phyloP scores from a whole-genome alignment of 2,329 filamentous ascomycete species.

The Myriosclerotinia duriaeana region DNA sequence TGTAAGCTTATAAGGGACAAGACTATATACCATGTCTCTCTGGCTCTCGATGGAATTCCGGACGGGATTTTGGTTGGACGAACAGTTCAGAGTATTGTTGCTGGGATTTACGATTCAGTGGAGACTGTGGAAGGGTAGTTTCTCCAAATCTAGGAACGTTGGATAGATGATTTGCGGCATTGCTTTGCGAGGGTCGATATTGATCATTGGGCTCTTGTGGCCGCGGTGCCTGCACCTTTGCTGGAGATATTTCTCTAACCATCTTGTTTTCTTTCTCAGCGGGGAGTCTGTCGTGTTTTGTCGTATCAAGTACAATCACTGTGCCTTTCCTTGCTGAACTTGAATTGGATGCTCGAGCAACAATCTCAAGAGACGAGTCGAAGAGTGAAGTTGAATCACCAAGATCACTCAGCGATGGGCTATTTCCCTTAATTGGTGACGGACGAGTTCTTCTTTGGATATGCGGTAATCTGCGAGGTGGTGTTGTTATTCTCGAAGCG shows the following conservation, averaged over 20 bases:
- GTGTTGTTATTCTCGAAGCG: not conserved
- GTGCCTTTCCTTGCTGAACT: constrained; percentile 25
- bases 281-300: constrained; percentile 12
- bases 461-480: not conserved
- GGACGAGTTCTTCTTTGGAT: not conserved
- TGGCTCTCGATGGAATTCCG: constrained; percentile 38
- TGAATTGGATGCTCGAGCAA: constrained; percentile 26
- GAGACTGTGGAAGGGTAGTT: constrained; percentile 39
- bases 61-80: constrained; percentile 38
- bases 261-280: constrained; percentile 30
- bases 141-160: constrained; percentile 39
- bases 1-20: not conserved
- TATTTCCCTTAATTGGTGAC: constrained; percentile 16
- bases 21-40: constrained; percentile 31
- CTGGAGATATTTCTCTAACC: constrained; percentile 41
- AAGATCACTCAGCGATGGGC: constrained; percentile 33
- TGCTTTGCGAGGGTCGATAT: constrained; percentile 18
- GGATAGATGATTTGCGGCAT: constrained; percentile 25
- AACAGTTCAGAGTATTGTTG: constrained; percentile 37
- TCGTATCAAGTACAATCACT: constrained; percentile 30
- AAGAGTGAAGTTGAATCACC: constrained; percentile 41
- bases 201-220: constrained; percentile 34
- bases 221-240: constrained; percentile 33
- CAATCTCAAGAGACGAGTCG: constrained; percentile 26
- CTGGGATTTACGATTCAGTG: constrained; percentile 33